Evolutionary conservation across 2,329 filamentous ascomycete species (phyloP), one percentile per base, ranked within the genome.

Genomic region (Ophiostoma tasmaniense): DNA sequence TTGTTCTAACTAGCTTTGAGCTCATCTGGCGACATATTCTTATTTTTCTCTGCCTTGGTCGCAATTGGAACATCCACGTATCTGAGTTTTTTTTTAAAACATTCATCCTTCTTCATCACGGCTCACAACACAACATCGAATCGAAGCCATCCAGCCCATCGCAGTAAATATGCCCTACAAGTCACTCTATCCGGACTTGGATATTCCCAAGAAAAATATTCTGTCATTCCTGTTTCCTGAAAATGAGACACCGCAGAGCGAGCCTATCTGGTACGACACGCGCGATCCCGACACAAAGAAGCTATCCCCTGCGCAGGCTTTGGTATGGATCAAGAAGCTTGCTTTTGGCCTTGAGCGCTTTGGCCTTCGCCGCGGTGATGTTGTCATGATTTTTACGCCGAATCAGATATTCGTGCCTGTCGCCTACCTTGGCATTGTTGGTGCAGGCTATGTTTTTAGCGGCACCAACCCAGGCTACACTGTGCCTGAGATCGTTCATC

Each of bases 331-430:
- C 52, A 84, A 81, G 73, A 77, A 83, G 69, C 73, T 87, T n/a
- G 82, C 80, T 0, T 75, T 78, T 50, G 84, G 84, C 3, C 77
- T 92, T 28, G 81, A 81, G 64, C 83, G 84, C 68, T 82, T 84
- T n/a, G 91, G 90, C 1, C 78, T 94, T 22, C 79, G 86, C 70
- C 79, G 81, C 0, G 89, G 90, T 13, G 90, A 93, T 73, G 86
- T 90, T 3, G 85, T 94, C 2, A 79, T 93, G 64, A 79, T 93
- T 37, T 93, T 89, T 78, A 89, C 89, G 0, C 85, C 87, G n/a
- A 94, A 93, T 77, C 89, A 85, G 72, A 78, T 94, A n/a, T 91
- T 90, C 79, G 91, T 89, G 75, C 89, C 91, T 0, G 81, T 86
- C 0, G 81, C 90, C 0, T 86, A 93, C 67, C 83, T 92, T 78